These are phyloP conservation scores for Lepidium sativum DNA, from an alignment of 345 rosid genomes.

Conservation along the genomic window DNA sequence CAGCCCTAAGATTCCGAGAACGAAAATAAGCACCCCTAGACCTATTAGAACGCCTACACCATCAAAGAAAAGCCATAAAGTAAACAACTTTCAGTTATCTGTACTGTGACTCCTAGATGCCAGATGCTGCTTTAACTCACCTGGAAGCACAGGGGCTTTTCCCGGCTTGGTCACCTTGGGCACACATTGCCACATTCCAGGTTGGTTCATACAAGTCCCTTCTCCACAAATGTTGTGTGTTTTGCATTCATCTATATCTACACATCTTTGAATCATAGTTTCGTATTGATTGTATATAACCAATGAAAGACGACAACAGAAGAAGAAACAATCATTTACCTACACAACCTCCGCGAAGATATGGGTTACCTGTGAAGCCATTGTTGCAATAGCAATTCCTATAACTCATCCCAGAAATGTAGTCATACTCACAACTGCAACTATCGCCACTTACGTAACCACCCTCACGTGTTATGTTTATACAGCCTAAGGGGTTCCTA, in stretches of 20 bases:
- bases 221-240: conserved; percentile 3
- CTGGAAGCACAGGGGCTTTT: background rate
- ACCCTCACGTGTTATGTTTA: background rate
- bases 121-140: background rate
- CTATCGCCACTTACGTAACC: background rate
- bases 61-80: background rate
- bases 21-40: conserved; percentile 6
- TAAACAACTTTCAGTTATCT: background rate
- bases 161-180: background rate
- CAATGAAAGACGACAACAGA: background rate
- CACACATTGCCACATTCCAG: conserved; percentile 1
- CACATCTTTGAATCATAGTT: background rate
- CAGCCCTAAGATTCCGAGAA: background rate
- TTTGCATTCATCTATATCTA: conserved; percentile 23
- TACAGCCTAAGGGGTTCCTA: conserved; percentile 7
- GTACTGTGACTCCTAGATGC: background rate
- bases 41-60: conserved; percentile 10
- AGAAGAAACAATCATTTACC: conserved; percentile 22
- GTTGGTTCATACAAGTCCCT: background rate
- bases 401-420: conserved; percentile 11
- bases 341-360: conserved; percentile 24
- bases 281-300: background rate
- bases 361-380: conserved; percentile 41
- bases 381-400: conserved; percentile 23
- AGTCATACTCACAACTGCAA: background rate